These are phyloP conservation scores for Leccinum sublutescens DNA, from an alignment of 768 basidiomycete genomes.

Conservation along the genomic window DNA sequence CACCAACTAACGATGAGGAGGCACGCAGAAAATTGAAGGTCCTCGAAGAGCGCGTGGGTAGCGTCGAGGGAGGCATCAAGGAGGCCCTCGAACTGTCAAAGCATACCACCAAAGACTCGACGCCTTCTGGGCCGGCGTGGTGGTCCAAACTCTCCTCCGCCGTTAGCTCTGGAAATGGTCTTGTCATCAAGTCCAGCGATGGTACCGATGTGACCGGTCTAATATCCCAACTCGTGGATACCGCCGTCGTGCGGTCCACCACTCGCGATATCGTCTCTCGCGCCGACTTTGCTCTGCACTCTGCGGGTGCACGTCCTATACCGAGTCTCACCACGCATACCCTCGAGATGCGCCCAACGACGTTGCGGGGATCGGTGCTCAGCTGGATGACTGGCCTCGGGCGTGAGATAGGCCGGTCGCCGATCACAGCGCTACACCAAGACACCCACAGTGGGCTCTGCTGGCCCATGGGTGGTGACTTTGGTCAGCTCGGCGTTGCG, in stretches of 20 bases:
- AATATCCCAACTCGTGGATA: conserved; percentile 74
- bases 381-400: conserved; percentile 62
- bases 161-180: conserved; percentile 41
- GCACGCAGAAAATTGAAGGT: conserved; percentile 50
- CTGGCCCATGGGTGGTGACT: conserved; percentile 84
- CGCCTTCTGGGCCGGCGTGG: conserved; percentile 53
- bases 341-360: conserved; percentile 59
- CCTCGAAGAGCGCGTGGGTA: conserved; percentile 62
- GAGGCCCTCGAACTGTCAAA: conserved; percentile 72
- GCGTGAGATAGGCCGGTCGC: conserved; percentile 70
- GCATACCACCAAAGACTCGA: conserved; percentile 38
- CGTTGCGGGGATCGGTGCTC: conserved; percentile 46
- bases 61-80: conserved; percentile 61
- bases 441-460: conserved; percentile 83
- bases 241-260: conserved; percentile 62
- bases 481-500: conserved; percentile 81
- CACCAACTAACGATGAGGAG: conserved; percentile 49
- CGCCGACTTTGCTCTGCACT: conserved; percentile 83
- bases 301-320: conserved; percentile 77
- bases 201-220: conserved; percentile 72
- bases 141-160: conserved; percentile 63
- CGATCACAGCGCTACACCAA: conserved; percentile 85
- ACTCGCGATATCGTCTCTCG: conserved; percentile 77
- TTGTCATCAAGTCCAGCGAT: conserved; percentile 70
- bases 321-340: conserved; percentile 83